Conservation (phyloP, 352 stramenopile species). For the Blastocystis sp. region DNA sequence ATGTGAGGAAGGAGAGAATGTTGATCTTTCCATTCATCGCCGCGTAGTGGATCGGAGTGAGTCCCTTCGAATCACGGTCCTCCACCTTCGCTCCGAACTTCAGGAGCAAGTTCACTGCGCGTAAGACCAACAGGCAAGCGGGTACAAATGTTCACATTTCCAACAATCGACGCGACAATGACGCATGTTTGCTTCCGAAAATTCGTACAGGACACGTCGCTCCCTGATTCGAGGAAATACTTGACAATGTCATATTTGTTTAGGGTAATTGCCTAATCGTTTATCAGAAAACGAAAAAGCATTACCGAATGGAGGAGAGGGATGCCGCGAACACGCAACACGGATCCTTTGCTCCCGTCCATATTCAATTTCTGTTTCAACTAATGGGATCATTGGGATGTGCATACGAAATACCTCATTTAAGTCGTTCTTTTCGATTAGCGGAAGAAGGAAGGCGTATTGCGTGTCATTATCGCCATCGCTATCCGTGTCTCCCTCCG, state of each 20-base stretch:
- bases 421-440: conserved; percentile 14
- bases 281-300: not conserved
- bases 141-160: conserved; percentile 55
- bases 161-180: conserved; percentile 33
- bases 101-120: conserved; percentile 30
- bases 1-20: conserved; percentile 45
- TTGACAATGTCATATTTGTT: conserved; percentile 65
- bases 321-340: conserved; percentile 30
- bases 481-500: conserved; percentile 20
- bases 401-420: not conserved
- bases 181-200: conserved; percentile 4
- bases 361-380: not conserved
- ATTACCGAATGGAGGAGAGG: conserved; percentile 43
- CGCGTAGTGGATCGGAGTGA: conserved; percentile 54
- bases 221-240: conserved; percentile 37
- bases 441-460: not conserved
- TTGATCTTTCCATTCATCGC: conserved; percentile 14
- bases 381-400: not conserved
- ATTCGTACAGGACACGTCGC: conserved; percentile 5
- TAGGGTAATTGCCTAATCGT: conserved; percentile 10
- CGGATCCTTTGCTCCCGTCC: conserved; percentile 17
- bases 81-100: conserved; percentile 51
- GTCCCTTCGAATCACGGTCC: conserved; percentile 39
- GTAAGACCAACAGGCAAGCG: not conserved
- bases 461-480: not conserved